Conservation (phyloP, 2,329 filamentous ascomycete genomes). For the Aspergillus sp. region DNA sequence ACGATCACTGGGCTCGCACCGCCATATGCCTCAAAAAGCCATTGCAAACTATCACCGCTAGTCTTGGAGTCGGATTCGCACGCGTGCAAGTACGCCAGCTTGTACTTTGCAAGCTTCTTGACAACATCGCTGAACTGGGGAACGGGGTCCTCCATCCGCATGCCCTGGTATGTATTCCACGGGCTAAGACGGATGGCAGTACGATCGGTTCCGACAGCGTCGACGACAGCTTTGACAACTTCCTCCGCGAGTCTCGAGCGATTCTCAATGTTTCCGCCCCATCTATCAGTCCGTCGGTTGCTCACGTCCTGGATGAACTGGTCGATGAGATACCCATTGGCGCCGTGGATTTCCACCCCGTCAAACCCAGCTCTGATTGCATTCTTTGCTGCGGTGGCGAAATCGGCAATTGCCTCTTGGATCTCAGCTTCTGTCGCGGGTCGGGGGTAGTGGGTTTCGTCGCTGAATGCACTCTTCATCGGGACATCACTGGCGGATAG, state of each 20-base stretch:
- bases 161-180: conserved; percentile 33
- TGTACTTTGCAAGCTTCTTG: conserved; percentile 46
- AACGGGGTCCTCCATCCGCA: conserved; percentile 60
- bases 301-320: conserved; percentile 48
- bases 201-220: conserved; percentile 41
- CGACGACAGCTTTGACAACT: conserved; percentile 42
- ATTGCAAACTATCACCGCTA: conserved; percentile 31
- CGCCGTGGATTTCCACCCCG: conserved; percentile 48
- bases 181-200: conserved; percentile 44
- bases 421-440: conserved; percentile 37
- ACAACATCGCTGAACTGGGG: conserved; percentile 61
- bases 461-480: not conserved
- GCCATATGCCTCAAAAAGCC: conserved; percentile 44
- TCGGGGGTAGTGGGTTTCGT: not conserved
- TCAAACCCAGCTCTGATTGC: conserved; percentile 55
- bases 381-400: conserved; percentile 42
- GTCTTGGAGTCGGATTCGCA: conserved; percentile 27
- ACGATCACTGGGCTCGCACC: conserved; percentile 46
- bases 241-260: conserved; percentile 54
- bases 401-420: conserved; percentile 36
- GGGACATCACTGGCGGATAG: not conserved
- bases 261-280: conserved; percentile 49
- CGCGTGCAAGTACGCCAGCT: conserved; percentile 59
- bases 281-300: conserved; percentile 48
- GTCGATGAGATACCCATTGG: conserved; percentile 50